Percentiles rank a stretch among this genome's conserved stretches.
phyloP scores from a whole-genome alignment of 805 yeast genomes.

The Barnettozyma californica region DNA sequence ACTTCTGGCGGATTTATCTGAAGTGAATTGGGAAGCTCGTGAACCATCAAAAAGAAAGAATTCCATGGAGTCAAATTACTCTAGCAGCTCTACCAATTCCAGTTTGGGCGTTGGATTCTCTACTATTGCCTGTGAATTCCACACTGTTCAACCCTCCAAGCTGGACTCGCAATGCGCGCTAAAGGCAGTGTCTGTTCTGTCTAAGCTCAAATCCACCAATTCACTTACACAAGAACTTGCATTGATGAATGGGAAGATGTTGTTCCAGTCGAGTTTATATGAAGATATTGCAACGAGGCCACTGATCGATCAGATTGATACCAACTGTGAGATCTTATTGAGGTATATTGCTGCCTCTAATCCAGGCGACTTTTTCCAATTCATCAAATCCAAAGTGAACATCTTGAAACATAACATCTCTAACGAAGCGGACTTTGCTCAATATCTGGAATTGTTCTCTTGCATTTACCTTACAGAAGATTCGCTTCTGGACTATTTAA shows the following conservation, averaged over 20 bases:
- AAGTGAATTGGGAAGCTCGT: constrained; percentile 34
- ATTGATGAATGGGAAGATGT: constrained; percentile 23
- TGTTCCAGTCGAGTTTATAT: constrained; percentile 13
- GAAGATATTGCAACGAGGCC: constrained; percentile 20
- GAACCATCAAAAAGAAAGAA: constrained; percentile 22
- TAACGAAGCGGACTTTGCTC: constrained; percentile 34
- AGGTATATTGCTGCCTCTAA: constrained; percentile 48
- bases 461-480: constrained; percentile 36
- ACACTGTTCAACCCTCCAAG: constrained; percentile 29
- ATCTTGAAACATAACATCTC: constrained; percentile 31
- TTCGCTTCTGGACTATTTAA: constrained; percentile 33
- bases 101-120: constrained; percentile 28
- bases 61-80: constrained; percentile 20
- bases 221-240: constrained; percentile 28
- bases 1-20: constrained; percentile 36
- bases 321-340: constrained; percentile 35
- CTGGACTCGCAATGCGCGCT: constrained; percentile 25
- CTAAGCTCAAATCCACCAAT: constrained; percentile 29
- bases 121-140: constrained; percentile 29
- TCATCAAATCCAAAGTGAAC: constrained; percentile 26
- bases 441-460: constrained; percentile 42
- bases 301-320: constrained; percentile 32
- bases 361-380: constrained; percentile 37
- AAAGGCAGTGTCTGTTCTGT: constrained; percentile 25
- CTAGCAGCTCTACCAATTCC: constrained; percentile 19